Percentiles rank a stretch among this genome's conserved stretches.
Conservation (phyloP, 78 protist species). For the Speleostelium caveatum region DNA sequence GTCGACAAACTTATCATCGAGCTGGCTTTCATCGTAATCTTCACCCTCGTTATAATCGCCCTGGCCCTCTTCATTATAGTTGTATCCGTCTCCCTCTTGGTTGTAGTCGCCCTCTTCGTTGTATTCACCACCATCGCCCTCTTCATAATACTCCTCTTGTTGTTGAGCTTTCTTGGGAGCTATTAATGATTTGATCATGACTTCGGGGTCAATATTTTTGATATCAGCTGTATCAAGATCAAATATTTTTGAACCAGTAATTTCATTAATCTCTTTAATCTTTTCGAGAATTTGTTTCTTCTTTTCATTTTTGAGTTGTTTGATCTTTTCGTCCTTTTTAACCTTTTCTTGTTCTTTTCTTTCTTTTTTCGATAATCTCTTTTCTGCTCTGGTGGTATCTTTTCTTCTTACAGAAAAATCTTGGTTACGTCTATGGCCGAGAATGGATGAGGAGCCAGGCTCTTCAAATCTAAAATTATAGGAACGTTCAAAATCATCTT, state of each 20-base stretch:
- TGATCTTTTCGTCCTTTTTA: conserved; percentile 50
- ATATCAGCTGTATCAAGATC: conserved; percentile 19
- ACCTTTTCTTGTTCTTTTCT: conserved; percentile 12
- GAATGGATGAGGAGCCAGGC: conserved; percentile 42
- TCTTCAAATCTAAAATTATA: conserved; percentile 68
- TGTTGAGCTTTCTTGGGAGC: conserved; percentile 3
- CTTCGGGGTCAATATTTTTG: conserved; percentile 54
- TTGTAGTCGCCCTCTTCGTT: background rate
- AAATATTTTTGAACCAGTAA: conserved; percentile 62
- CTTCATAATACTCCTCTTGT: background rate
- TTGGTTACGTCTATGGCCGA: conserved; percentile 21
- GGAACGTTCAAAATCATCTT: conserved; percentile 36
- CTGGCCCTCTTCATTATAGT: background rate
- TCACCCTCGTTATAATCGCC: background rate
- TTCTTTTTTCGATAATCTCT: conserved; percentile 25
- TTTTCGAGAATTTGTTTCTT: conserved; percentile 73
- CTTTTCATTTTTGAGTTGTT: conserved; percentile 52
- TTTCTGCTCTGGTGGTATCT: conserved; percentile 5
- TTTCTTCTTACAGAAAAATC: conserved; percentile 54
- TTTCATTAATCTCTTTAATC: conserved; percentile 62
- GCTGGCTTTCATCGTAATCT: conserved; percentile 40
- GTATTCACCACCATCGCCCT: background rate
- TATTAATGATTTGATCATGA: conserved; percentile 28
- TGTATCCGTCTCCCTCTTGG: background rate
- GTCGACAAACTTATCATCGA: conserved; percentile 27